Evolutionary conservation across 2,329 filamentous ascomycete species (phyloP).

Genomic region (Fusarium tricinctum): DNA sequence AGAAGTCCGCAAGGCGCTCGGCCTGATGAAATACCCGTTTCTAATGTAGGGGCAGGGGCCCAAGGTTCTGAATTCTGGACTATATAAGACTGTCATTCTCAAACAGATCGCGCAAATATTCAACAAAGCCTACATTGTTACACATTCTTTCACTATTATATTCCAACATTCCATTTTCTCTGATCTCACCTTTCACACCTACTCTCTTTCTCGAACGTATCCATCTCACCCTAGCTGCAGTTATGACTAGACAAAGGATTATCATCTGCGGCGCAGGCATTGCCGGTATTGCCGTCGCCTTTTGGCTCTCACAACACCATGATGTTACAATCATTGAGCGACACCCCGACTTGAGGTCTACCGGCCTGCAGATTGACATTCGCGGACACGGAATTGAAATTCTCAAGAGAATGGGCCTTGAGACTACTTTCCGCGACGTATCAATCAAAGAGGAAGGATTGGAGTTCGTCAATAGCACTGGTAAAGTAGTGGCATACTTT

Average conservation of each 20-base stretch:
- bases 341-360: slow-evolving; percentile 57
- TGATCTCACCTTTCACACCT: no score
- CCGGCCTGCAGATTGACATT: slow-evolving; percentile 68
- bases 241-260: slow-evolving; percentile 49
- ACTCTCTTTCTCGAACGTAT: no score
- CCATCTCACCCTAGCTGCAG: not conserved
- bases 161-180: no score
- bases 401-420: slow-evolving; percentile 54
- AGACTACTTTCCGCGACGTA: slow-evolving; percentile 51
- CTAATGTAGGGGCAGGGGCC: no score
- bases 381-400: slow-evolving; percentile 65
- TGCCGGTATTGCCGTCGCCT: slow-evolving; percentile 51
- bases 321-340: slow-evolving; percentile 58
- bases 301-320: slow-evolving; percentile 50
- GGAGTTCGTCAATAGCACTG: slow-evolving; percentile 59
- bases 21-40: no score
- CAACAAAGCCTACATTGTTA: no score
- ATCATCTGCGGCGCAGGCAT: slow-evolving; percentile 54
- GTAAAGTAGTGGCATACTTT: slow-evolving; percentile 56
- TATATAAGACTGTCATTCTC: no score
- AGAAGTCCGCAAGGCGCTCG: no score
- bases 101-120: no score
- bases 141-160: no score
- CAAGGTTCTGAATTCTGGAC: no score
- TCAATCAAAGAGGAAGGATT: slow-evolving; percentile 64